These are phyloP conservation scores for Heliamphora exappendiculata DNA, from an alignment of 148 eudicot species.

Conservation along the genomic window DNA sequence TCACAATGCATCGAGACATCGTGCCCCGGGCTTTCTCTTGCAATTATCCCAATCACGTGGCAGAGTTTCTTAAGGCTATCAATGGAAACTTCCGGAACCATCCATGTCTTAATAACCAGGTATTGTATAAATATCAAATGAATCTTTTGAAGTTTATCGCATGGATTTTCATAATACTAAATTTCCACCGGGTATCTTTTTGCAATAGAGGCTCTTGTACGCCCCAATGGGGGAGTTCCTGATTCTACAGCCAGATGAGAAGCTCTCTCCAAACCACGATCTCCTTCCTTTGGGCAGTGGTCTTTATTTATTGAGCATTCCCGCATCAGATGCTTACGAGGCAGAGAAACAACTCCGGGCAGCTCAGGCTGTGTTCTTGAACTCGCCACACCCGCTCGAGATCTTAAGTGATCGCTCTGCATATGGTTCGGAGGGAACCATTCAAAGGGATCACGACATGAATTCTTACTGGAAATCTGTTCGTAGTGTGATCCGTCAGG, in stretches of 20 bases:
- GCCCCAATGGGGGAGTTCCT: slow-evolving; percentile 94
- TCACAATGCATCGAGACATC: slow-evolving; percentile 91
- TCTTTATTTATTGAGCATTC: slow-evolving; percentile 51
- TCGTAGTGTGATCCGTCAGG: slow-evolving; percentile 57
- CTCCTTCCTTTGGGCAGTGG: slow-evolving; percentile 90
- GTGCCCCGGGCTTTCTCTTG: slow-evolving; percentile 98
- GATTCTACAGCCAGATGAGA: slow-evolving; percentile 82
- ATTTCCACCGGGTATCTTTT: neutral
- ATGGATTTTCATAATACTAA: too few species aligned
- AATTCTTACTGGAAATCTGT: slow-evolving; percentile 62
- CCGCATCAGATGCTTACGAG: slow-evolving; percentile 30
- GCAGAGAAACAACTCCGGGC: slow-evolving; percentile 58
- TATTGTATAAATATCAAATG: too few species aligned
- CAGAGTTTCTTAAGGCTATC: slow-evolving; percentile 80
- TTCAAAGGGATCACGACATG: slow-evolving; percentile 89
- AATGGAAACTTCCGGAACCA: slow-evolving; percentile 79
- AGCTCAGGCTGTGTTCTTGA: slow-evolving; percentile 57
- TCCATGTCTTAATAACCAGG: slow-evolving; percentile 86
- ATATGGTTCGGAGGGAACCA: slow-evolving; percentile 71
- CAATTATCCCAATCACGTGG: slow-evolving; percentile 81
- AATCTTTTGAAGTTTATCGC: neutral
- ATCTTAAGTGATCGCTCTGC: slow-evolving; percentile 82
- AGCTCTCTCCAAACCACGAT: slow-evolving; percentile 69
- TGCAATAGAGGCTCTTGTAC: slow-evolving; percentile 58
- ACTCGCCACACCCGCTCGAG: slow-evolving; percentile 92